These are phyloP conservation scores for Torulaspora indica DNA, from an alignment of 805 yeast species.

Conservation along the genomic window DNA sequence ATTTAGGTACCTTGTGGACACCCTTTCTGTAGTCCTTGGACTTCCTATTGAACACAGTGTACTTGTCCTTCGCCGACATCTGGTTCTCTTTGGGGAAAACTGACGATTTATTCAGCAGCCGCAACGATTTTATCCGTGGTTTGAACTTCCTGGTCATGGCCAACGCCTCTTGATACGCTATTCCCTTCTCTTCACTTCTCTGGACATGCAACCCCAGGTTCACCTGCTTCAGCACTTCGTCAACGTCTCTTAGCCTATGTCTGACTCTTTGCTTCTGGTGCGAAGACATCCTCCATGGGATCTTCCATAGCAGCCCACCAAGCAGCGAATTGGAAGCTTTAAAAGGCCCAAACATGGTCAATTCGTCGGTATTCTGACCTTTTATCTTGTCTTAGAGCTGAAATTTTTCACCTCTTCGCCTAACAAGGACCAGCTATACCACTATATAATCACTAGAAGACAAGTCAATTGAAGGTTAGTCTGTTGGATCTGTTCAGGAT, in stretches of 20 bases:
- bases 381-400: not conserved
- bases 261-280: constrained; percentile 82
- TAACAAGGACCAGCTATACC: not conserved
- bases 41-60: constrained; percentile 75
- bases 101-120: constrained; percentile 33
- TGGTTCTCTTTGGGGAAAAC: constrained; percentile 73
- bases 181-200: constrained; percentile 25
- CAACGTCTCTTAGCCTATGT: constrained; percentile 76
- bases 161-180: constrained; percentile 21
- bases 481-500: not conserved
- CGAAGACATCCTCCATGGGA: constrained; percentile 71
- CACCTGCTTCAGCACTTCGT: constrained; percentile 56
- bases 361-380: not conserved
- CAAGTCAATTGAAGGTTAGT: too few species aligned
- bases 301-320: constrained; percentile 49
- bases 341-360: constrained; percentile 33
- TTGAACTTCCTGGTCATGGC: constrained; percentile 16
- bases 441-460: too few species aligned
- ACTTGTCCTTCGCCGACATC: constrained; percentile 79
- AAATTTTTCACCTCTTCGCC: not conserved
- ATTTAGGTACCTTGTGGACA: constrained; percentile 81
- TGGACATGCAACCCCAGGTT: constrained; percentile 31
- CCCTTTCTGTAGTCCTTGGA: constrained; percentile 80
- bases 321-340: constrained; percentile 25
- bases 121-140: constrained; percentile 29